Conservation (phyloP, 2,329 filamentous ascomycete genomes). For the Fusarium sp. region DNA sequence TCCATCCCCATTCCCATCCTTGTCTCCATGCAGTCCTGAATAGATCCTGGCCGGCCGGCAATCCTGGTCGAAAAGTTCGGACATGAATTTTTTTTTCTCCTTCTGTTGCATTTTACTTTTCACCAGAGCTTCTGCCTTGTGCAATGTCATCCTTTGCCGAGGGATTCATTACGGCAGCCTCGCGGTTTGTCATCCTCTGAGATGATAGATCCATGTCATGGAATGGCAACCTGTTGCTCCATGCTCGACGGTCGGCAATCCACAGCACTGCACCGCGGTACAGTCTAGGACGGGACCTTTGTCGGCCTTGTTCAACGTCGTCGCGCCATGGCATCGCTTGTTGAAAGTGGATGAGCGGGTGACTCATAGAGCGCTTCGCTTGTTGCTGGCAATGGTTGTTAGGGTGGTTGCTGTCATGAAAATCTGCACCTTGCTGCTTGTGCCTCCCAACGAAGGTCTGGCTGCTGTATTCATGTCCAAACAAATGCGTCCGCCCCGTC, state of each 20-base stretch:
- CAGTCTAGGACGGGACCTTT: constrained; percentile 1
- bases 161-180: constrained; percentile 11
- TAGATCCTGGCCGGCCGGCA: constrained; percentile 16
- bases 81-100: constrained; percentile 30
- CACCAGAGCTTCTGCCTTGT: constrained; percentile 17
- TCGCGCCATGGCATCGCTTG: constrained; percentile 13
- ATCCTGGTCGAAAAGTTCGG: constrained; percentile 35
- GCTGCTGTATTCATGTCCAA: constrained; percentile 49
- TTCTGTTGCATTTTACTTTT: constrained; percentile 16
- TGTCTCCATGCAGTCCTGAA: constrained; percentile 32
- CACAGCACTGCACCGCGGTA: neutral
- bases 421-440: constrained; percentile 35
- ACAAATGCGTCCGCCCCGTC: constrained; percentile 42
- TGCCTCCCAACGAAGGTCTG: constrained; percentile 45
- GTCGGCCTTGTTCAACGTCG: constrained; percentile 9
- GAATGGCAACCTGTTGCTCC: constrained; percentile 12
- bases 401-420: constrained; percentile 30
- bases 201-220: constrained; percentile 20
- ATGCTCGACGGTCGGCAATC: constrained; percentile 6
- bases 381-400: constrained; percentile 31
- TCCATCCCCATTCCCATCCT: constrained; percentile 41
- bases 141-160: constrained; percentile 21
- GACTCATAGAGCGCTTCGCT: constrained; percentile 42
- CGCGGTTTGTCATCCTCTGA: constrained; percentile 14
- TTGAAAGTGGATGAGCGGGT: constrained; percentile 37